Evolutionary conservation across 495 filamentous ascomycete species (phyloP).

Genomic region (Aspergillus indologenus): DNA sequence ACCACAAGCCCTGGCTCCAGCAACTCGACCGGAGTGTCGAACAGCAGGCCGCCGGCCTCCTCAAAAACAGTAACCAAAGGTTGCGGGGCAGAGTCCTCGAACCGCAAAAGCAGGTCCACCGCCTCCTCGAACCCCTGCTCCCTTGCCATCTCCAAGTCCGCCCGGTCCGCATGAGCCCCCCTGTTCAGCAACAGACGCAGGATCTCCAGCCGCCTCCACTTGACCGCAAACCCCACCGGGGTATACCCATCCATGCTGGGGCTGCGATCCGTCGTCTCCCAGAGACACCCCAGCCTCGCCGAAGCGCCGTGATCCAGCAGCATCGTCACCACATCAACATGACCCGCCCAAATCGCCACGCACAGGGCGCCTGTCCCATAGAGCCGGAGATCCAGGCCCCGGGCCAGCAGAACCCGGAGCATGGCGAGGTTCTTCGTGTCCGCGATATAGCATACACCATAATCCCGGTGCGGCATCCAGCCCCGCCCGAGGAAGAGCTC

Average conservation of each 20-base stretch:
- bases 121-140: background rate
- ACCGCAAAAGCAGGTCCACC: background rate
- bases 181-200: slow-evolving; percentile 3
- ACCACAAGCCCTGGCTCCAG: too few species aligned
- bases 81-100: too few species aligned
- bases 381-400: background rate
- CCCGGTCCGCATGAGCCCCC: background rate
- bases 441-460: slow-evolving; percentile 1
- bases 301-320: slow-evolving; percentile 6
- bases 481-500: slow-evolving; percentile 2
- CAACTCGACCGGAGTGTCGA: too few species aligned
- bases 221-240: slow-evolving; percentile 13
- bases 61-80: too few species aligned
- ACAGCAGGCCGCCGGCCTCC: too few species aligned
- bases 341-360: slow-evolving; percentile 1
- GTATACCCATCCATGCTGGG: background rate
- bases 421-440: background rate
- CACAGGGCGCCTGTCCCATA: slow-evolving; percentile 1
- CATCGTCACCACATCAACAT: slow-evolving; percentile 6
- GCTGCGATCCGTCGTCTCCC: background rate
- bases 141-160: background rate
- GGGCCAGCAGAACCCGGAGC: background rate
- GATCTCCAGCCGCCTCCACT: background rate
- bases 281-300: background rate
- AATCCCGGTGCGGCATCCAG: background rate